Evolutionary conservation across 306 rosid genomes (phyloP), one percentile per base, ranked within the genome.

Genomic region (Psophocarpus tetragonolobus): DNA sequence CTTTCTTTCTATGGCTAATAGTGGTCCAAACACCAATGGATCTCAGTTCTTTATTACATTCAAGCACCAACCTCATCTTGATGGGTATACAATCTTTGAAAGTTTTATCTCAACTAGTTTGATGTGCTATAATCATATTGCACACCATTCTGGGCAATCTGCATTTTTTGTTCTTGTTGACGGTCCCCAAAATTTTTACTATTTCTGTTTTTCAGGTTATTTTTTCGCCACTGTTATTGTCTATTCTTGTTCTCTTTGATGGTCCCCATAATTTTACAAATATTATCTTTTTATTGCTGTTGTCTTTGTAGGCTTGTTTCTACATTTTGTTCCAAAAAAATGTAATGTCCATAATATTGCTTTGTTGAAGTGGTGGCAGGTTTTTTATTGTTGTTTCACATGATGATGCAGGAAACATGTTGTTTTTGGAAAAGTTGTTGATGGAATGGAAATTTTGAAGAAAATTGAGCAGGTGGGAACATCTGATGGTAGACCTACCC

Each of bases 11-110:
- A 92, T 96, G 99, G 99, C 99, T 75, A 96, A 96, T 86, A 83
- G 91, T 42, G 98, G 99, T 36, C 96, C 94, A 69, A 88, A 96
- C 86, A 91, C 98, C 77, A 96, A 96, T 84, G 99, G 98, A 57
- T 92, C 99, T 47, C 99, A 96, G 82, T 96, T 96, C 86, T 96
- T 96, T 85, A 87, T 96, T 58, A 86, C 78, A 58, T 96, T 96
- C 86, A 92, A 88, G 91, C 91, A 85, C 69, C 96, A 90, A 71
- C 93, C 91, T 68, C 98, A 92, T 86, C 98, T 96, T 71, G 88
- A 96, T 84, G 92, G 98, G 99, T 96, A 96, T 78, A 47, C 53
- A 13, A 30, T 4, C 57, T 72, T 64, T 75, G 56, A 74, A 51
- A 78, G 68, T 14, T 71, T 64, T 82, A 14, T 17, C 21, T 38